These are phyloP conservation scores for Microdochium nivale DNA, from an alignment of 2,329 filamentous ascomycete species.

Conservation along the genomic window DNA sequence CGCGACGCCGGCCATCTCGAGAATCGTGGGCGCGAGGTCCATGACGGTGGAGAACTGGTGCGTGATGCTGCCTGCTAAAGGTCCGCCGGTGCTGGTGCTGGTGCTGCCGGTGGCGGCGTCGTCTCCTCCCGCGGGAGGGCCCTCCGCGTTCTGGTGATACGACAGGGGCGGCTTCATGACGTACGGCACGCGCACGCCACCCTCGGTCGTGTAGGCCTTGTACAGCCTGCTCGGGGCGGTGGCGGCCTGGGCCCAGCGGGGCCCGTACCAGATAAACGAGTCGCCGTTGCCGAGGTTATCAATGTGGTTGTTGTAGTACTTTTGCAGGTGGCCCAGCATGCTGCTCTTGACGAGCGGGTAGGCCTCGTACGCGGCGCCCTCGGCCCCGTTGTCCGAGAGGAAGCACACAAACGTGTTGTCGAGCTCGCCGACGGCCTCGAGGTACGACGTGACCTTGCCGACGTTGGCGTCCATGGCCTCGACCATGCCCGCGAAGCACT, in stretches of 20 bases:
- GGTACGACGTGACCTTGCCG: constrained; percentile 47
- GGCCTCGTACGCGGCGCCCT: constrained; percentile 49
- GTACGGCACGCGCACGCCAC: constrained; percentile 44
- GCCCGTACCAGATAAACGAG: constrained; percentile 53
- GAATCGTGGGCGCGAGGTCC: constrained; percentile 38
- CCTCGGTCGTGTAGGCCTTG: constrained; percentile 35
- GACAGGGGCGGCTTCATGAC: constrained; percentile 31
- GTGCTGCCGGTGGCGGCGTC: constrained; percentile 11
- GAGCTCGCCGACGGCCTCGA: constrained; percentile 45
- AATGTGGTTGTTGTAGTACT: constrained; percentile 48
- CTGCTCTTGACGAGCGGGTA: constrained; percentile 47
- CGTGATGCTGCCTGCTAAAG: constrained; percentile 27
- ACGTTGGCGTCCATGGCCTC: constrained; percentile 53
- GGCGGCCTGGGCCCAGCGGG: constrained; percentile 38
- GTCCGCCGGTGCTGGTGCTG: neutral
- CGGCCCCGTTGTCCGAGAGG: constrained; percentile 55
- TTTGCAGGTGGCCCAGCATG: constrained; percentile 39
- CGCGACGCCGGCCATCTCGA: constrained; percentile 35
- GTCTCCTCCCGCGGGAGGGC: too few relatives aligned
- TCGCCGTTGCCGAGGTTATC: constrained; percentile 49
- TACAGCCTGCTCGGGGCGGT: constrained; percentile 26
- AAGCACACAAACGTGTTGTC: constrained; percentile 59
- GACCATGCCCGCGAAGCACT: constrained; percentile 56
- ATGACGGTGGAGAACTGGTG: constrained; percentile 43
- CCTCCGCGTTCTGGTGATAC: neutral